These are phyloP conservation scores for Diplocarpon mali DNA, from an alignment of 2,329 filamentous ascomycete species.

Conservation along the genomic window DNA sequence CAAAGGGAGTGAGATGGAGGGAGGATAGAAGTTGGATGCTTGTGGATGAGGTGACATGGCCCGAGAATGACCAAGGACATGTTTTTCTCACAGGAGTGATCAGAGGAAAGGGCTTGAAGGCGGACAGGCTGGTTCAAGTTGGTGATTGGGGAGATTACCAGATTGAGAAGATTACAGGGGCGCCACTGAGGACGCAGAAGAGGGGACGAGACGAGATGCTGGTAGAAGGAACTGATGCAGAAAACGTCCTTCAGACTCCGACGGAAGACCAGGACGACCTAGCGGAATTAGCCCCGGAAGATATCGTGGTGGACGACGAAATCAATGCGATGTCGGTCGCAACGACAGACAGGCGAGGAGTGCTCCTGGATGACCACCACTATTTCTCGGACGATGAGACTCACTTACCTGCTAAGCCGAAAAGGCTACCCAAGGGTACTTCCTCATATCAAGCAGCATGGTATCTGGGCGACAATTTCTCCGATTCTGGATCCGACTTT, in stretches of 20 bases:
- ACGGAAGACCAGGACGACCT: slow-evolving; percentile 74
- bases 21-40: slow-evolving; percentile 95
- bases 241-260: slow-evolving; percentile 57
- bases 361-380: slow-evolving; percentile 90
- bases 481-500: slow-evolving; percentile 72
- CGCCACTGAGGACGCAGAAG: slow-evolving; percentile 52
- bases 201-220: slow-evolving; percentile 57
- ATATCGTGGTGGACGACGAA: slow-evolving; percentile 64
- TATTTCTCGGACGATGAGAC: slow-evolving; percentile 89
- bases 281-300: slow-evolving; percentile 75
- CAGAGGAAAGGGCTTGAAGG: slow-evolving; percentile 76
- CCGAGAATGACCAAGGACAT: slow-evolving; percentile 45
- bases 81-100: slow-evolving; percentile 76
- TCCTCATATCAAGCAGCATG: slow-evolving; percentile 91
- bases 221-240: slow-evolving; percentile 45
- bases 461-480: slow-evolving; percentile 70
- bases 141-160: slow-evolving; percentile 93
- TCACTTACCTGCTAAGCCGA: slow-evolving; percentile 49
- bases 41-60: slow-evolving; percentile 70
- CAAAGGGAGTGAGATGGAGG: slow-evolving; percentile 91
- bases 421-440: slow-evolving; percentile 76
- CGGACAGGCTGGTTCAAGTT: slow-evolving; percentile 79
- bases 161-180: slow-evolving; percentile 76
- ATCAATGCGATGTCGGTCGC: slow-evolving; percentile 37
- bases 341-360: slow-evolving; percentile 60